Evolutionary conservation across 1,139 yeast genomes (phyloP).

Genomic region (Kazachstania sp.): DNA sequence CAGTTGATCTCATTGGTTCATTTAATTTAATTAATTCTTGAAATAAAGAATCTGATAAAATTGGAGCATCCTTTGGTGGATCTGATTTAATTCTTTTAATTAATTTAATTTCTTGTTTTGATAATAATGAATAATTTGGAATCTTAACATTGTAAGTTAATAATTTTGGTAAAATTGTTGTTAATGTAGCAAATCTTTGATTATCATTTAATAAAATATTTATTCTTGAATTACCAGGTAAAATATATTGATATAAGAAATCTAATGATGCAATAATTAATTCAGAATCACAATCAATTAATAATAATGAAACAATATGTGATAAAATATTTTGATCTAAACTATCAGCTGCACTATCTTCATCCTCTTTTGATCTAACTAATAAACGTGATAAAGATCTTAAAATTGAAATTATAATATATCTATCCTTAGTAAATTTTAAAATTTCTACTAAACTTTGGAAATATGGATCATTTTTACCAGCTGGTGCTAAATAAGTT

Average conservation of each 20-base stretch:
- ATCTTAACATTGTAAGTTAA: constrained; percentile 43
- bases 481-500: constrained; percentile 70
- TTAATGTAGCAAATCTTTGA: constrained; percentile 41
- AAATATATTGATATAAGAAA: constrained; percentile 56
- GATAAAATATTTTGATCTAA: constrained; percentile 34
- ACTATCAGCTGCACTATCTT: constrained; percentile 41
- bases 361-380: constrained; percentile 38
- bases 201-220: constrained; percentile 32
- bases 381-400: constrained; percentile 44
- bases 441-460: constrained; percentile 42
- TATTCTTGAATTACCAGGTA: constrained; percentile 40
- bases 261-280: constrained; percentile 57
- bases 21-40: constrained; percentile 53
- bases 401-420: constrained; percentile 44
- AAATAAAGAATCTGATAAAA: constrained; percentile 50
- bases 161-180: constrained; percentile 54
- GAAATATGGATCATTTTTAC: constrained; percentile 54
- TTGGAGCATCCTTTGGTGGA: constrained; percentile 54
- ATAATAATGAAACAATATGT: constrained; percentile 40
- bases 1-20: constrained; percentile 88
- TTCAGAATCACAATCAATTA: constrained; percentile 47
- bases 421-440: constrained; percentile 45
- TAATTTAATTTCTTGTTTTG: constrained; percentile 37
- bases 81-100: constrained; percentile 38
- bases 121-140: constrained; percentile 30